Conservation (phyloP, 495 filamentous ascomycete genomes). For the Pseudevernia furfuracea region DNA sequence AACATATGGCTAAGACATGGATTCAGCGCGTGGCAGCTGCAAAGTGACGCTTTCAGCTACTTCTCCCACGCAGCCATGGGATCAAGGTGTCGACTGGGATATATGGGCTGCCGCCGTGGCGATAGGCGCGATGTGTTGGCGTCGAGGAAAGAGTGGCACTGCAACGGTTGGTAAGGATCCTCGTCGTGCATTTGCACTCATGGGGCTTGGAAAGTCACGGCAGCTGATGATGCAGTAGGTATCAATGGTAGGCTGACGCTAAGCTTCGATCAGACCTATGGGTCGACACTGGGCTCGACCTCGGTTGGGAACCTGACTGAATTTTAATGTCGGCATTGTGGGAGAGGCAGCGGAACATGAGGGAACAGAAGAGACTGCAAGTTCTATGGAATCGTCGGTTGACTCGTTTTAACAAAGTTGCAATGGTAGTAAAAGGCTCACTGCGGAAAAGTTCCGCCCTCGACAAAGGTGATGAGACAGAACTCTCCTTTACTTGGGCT, state of each 20-base stretch:
- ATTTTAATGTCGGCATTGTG: background rate
- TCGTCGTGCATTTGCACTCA: too few relatives aligned
- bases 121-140: constrained; percentile 4
- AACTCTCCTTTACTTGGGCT: too few relatives aligned
- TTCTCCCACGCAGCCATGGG: constrained; percentile 1
- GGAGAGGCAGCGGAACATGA: background rate
- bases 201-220: too few relatives aligned
- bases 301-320: constrained; percentile 7
- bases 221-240: too few relatives aligned
- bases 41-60: constrained; percentile 8
- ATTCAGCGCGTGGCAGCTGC: background rate
- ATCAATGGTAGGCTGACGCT: constrained; percentile 1
- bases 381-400: constrained; percentile 1
- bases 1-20: background rate
- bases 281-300: background rate
- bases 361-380: constrained; percentile 1
- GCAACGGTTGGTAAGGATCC: too few relatives aligned
- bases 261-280: background rate
- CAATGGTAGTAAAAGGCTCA: too few relatives aligned
- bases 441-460: too few relatives aligned
- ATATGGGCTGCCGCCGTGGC: constrained; percentile 4
- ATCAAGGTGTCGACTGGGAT: constrained; percentile 1
- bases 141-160: background rate
- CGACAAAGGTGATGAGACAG: too few relatives aligned
- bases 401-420: too few relatives aligned